Evolutionary conservation across 2,329 filamentous ascomycete species (phyloP), one percentile per base, ranked within the genome.

Genomic region (Cordyceps tenuipes): DNA sequence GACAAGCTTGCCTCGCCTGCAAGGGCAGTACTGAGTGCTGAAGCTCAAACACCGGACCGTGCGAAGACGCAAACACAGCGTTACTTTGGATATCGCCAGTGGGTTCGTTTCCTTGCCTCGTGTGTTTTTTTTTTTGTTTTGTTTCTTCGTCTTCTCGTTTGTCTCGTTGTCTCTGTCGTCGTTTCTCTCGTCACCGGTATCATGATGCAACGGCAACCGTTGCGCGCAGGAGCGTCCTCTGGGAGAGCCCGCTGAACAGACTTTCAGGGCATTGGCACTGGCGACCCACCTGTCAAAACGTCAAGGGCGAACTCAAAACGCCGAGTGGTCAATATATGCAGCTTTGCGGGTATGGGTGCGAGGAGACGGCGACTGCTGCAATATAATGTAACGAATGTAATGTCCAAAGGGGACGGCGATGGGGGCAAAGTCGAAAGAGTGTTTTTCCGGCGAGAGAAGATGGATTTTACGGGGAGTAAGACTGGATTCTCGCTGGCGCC

Each of bases 201-300:
- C 19, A 36, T 41, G 17, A 47, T 29, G 57, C 39, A 47, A 39
- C 13, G n/a, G 49, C 48, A 29, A 13, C 48, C 57, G 57, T 53
- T 47, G 29, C 39, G 19, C 29, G 29, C 29, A 29, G 13, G 21
- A 34, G 39, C 23, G 36, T 51, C 31, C 44, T 15, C 26, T 36
- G 4, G 44, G 17, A 26, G 47, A 48, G 29, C 10, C 19, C 39
- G 39, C 48, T 19, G 29, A 57, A 59, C 49, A 52, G 57, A 59
- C 31, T 49, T 49, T 50, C 21, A 43, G 23, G 41, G 47, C 21
- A 44, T 41, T 23, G 23, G 23, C 23, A 4, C 23, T 23, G 39
- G 39, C 13, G 49, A 59, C 57, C 57, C 57, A 59, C 57, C 57
- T 59, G 48, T 53, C 57, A 53, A 59, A 59, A 21, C 26, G 39